Percentiles rank a stretch among this genome's conserved stretches.
Conservation (phyloP, 495 filamentous ascomycete species). For the Parmelia sp. region DNA sequence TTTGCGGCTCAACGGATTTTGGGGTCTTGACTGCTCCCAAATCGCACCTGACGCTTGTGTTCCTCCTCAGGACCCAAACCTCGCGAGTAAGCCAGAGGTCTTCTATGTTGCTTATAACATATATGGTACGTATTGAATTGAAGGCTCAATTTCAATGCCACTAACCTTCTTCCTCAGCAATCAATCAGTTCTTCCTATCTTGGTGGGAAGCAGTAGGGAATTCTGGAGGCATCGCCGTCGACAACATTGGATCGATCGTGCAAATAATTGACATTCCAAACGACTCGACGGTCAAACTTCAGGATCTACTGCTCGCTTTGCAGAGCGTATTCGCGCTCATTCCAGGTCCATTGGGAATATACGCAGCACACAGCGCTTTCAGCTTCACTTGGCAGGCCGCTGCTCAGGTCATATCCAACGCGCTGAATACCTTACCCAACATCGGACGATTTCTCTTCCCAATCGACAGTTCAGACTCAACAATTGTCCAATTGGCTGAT, state of each 20-base stretch:
- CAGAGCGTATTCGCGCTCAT: constrained; percentile 12
- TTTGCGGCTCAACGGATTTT: constrained; percentile 13
- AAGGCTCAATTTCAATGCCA: not conserved
- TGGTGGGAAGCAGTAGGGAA: constrained; percentile 14
- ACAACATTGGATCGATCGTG: constrained; percentile 14
- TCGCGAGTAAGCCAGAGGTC: not conserved
- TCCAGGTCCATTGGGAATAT: constrained; percentile 13
- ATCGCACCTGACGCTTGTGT: constrained; percentile 13
- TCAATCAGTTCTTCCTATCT: constrained; percentile 17
- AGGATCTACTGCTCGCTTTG: constrained; percentile 3
- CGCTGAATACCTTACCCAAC: constrained; percentile 12
- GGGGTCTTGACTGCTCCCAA: constrained; percentile 12
- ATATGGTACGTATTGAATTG: not conserved
- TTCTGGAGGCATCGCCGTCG: constrained; percentile 11
- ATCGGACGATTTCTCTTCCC: constrained; percentile 18
- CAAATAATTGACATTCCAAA: constrained; percentile 3
- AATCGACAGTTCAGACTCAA: not conserved
- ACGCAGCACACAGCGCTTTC: constrained; percentile 11
- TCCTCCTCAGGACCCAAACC: not conserved
- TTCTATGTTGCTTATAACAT: constrained; percentile 18
- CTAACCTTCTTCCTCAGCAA: constrained; percentile 4
- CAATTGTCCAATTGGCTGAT: constrained; percentile 11
- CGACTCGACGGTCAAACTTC: not conserved
- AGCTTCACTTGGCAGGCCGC: constrained; percentile 11
- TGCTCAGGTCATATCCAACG: constrained; percentile 14